Evolutionary conservation across 1,284 basidiomycete genomes (phyloP).

Genomic region (Athelia sp.): DNA sequence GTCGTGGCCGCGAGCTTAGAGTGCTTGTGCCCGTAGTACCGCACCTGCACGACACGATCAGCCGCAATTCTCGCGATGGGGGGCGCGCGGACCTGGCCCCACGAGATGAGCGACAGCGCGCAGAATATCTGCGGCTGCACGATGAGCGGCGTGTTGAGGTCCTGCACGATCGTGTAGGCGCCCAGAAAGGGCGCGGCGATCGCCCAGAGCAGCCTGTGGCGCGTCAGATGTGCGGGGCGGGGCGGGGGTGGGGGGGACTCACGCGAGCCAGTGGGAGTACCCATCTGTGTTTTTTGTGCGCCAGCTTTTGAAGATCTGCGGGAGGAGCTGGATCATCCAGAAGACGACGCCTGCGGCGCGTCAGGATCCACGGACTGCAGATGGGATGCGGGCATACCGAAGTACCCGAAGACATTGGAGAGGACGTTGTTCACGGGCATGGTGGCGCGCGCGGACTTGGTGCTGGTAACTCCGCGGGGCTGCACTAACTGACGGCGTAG

Average conservation of each 20-base stretch:
- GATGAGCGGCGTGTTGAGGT: slow-evolving; percentile 71
- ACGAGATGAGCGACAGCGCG: slow-evolving; percentile 55
- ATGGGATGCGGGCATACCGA: slow-evolving; percentile 31
- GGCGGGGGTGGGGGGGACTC: slow-evolving; percentile 23
- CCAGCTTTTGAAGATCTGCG: slow-evolving; percentile 75
- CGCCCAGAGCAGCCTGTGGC: slow-evolving; percentile 59
- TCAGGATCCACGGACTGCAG: background rate
- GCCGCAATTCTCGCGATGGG: background rate
- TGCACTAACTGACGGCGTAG: too few species aligned
- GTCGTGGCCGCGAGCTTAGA: slow-evolving; percentile 6
- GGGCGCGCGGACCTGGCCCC: slow-evolving; percentile 49
- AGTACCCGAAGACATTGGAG: slow-evolving; percentile 59
- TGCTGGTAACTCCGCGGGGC: too few species aligned
- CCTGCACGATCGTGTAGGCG: slow-evolving; percentile 64
- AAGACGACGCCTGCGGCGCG: slow-evolving; percentile 51
- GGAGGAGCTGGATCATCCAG: slow-evolving; percentile 68
- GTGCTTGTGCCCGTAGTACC: slow-evolving; percentile 48
- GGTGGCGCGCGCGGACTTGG: too few species aligned
- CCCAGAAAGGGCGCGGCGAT: slow-evolving; percentile 59
- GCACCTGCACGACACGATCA: slow-evolving; percentile 38
- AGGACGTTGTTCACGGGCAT: slow-evolving; percentile 38
- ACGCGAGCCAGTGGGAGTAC: slow-evolving; percentile 70
- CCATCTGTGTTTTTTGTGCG: slow-evolving; percentile 71
- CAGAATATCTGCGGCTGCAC: slow-evolving; percentile 75
- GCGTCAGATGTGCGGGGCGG: background rate